phyloP scores from a whole-genome alignment of 129 eudicot genomes.

The Chrysanthemum seticuspe region DNA sequence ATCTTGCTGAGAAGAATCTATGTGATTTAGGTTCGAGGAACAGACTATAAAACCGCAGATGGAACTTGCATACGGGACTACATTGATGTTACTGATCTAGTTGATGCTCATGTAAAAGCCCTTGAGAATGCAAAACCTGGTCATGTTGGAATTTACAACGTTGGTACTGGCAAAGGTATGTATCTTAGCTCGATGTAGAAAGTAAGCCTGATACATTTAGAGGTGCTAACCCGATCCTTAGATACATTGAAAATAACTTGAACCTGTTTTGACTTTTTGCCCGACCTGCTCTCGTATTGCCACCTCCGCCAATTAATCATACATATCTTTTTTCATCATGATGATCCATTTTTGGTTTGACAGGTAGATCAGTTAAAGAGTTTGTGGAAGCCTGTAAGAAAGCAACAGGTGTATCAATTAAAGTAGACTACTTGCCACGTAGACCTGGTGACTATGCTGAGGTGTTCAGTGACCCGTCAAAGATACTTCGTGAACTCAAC shows the following conservation, averaged over 20 bases:
- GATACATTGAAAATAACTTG: too few relatives aligned
- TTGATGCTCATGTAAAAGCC: constrained; percentile 95
- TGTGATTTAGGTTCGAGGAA: constrained; percentile 68
- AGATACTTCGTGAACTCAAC: constrained; percentile 64
- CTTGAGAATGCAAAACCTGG: constrained; percentile 73
- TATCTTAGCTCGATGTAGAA: constrained; percentile 3
- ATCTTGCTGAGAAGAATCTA: not conserved
- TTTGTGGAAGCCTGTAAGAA: constrained; percentile 93
- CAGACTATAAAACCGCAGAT: constrained; percentile 81
- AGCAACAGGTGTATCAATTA: constrained; percentile 76
- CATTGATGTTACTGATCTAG: constrained; percentile 85
- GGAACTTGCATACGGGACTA: constrained; percentile 88
- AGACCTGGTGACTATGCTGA: constrained; percentile 93
- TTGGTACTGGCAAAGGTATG: constrained; percentile 8
- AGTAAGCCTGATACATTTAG: not conserved
- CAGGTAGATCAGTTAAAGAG: constrained; percentile 84
- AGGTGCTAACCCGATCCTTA: too few relatives aligned
- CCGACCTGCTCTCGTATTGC: too few relatives aligned
- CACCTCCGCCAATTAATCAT: not conserved
- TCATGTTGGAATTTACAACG: constrained; percentile 33
- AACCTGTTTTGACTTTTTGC: too few relatives aligned
- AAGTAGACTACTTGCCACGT: constrained; percentile 75
- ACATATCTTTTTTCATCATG: not conserved
- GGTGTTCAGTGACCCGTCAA: constrained; percentile 84
- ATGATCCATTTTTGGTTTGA: not conserved